Base-by-base conservation (phyloP, 176 grass and related monocot genomes). In the Avena eriantha region DNA sequence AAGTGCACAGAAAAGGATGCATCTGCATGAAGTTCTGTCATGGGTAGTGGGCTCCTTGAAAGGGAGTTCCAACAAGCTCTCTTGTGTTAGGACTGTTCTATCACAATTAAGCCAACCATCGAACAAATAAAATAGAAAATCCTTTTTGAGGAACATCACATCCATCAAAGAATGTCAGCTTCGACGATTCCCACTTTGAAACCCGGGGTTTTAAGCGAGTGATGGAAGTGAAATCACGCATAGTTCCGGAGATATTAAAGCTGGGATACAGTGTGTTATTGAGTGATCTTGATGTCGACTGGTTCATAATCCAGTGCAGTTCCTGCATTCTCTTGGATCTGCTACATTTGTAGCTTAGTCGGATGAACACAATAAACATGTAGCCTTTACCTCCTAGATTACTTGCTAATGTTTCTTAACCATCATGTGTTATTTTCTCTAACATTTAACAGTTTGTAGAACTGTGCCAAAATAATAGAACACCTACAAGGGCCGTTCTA, bases 251-350 rank as follows among this genome's bases (percentile, higher is more conserved):
- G 76, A 91, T 96, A 82, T 34, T 98, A 80, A 96, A 70, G 88
- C 55, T 92, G 65, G 92, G 93, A 51, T 96, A 94, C 70, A 94
- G 93, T 79, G 93, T 98, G n/a, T 81, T 98, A 23, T 43, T 98
- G 85, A 94, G 93, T 80, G 96, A 98, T 83, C 88, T 94, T 26
- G 96, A 98, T 88, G 82, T 98, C 53, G 93, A 96, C 39, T 98
- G 93, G 96, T 98, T 74, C 31, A 17, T 18, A 96, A 98, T 86
- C 96, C 96, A 58, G 6, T 98, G 49, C 69, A 80, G 1, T 88
- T 86, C 56, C 57, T 98, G 53, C 51, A 93, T 61, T 96, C 92
- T 74, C 88, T 92, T 88, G 96, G 92, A 72, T 86, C 82, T 21
- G 88, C 60, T 18, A 87, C 86, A 84, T 86, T 98, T 49, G 80